Evolutionary conservation across 2,329 filamentous ascomycete genomes (phyloP).

Genomic region (Juglanconis oblonga): DNA sequence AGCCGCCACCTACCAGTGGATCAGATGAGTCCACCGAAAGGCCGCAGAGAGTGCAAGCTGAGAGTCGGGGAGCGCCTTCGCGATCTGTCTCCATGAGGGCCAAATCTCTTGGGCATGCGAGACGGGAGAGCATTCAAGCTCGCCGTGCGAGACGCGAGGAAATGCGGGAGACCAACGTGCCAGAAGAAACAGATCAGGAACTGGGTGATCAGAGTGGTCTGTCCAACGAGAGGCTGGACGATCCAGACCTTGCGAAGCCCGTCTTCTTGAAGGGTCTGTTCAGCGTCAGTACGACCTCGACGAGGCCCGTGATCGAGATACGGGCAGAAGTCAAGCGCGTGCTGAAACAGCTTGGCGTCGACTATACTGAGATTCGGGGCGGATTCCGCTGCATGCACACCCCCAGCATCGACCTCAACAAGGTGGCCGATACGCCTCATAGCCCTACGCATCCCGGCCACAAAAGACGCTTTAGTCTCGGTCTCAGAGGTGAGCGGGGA

Average conservation of each 20-base stretch:
- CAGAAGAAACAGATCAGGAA: slow-evolving; percentile 87
- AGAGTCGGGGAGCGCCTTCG: slow-evolving; percentile 50
- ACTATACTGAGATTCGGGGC: slow-evolving; percentile 87
- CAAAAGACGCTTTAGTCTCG: slow-evolving; percentile 79
- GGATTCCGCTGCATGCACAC: slow-evolving; percentile 87
- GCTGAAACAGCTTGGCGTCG: slow-evolving; percentile 81
- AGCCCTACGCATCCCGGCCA: slow-evolving; percentile 62
- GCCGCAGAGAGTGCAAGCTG: slow-evolving; percentile 35
- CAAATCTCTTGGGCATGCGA: slow-evolving; percentile 84
- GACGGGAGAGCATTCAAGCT: slow-evolving; percentile 88
- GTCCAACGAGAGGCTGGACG: slow-evolving; percentile 60
- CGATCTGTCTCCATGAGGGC: slow-evolving; percentile 68
- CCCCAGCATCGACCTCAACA: slow-evolving; percentile 85
- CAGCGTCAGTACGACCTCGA: slow-evolving; percentile 94
- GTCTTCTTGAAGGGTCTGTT: slow-evolving; percentile 96
- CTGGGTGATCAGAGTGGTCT: slow-evolving; percentile 59
- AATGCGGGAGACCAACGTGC: slow-evolving; percentile 28
- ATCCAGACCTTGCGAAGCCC: slow-evolving; percentile 81
- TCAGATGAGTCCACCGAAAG: slow-evolving; percentile 71
- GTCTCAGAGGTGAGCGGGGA: slow-evolving; percentile 63
- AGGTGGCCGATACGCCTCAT: slow-evolving; percentile 60
- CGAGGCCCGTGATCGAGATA: slow-evolving; percentile 82
- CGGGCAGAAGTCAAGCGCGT: slow-evolving; percentile 88
- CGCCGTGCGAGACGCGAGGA: slow-evolving; percentile 73
- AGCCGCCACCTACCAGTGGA: slow-evolving; percentile 72